phyloP scores from a whole-genome alignment of 164 flowering plant genomes.

The Aristolochia contorta region DNA sequence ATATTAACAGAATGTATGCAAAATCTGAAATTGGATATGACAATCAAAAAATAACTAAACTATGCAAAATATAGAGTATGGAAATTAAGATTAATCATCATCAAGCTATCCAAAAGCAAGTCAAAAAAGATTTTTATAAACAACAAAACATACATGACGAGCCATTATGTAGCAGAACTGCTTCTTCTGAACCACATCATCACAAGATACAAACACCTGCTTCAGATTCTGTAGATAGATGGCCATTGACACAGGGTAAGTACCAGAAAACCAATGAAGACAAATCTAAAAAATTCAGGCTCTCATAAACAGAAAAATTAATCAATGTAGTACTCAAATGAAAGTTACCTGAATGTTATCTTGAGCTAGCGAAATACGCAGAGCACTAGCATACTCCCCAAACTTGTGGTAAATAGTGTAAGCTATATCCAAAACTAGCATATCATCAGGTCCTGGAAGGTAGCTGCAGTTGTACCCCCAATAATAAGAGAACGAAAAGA shows the following conservation, averaged over 20 bases:
- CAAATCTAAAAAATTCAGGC: background rate
- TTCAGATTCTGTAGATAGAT: constrained; percentile 65
- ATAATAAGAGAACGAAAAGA: background rate
- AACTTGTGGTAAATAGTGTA: constrained; percentile 74
- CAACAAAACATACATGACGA: constrained; percentile 66
- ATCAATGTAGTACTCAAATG: background rate
- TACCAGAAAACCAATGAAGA: background rate
- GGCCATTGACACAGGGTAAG: constrained; percentile 10
- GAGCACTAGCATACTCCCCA: constrained; percentile 74
- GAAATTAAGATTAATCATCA: no score
- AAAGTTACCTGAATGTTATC: constrained; percentile 67
- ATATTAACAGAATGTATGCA: background rate
- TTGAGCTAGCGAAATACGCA: constrained; percentile 77
- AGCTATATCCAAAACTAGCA: constrained; percentile 77
- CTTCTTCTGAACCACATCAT: constrained; percentile 51
- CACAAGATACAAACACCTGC: constrained; percentile 60
- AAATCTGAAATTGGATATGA: background rate
- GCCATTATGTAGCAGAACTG: constrained; percentile 90
- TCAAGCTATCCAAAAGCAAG: no score
- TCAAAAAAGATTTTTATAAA: background rate
- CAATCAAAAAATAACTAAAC: background rate
- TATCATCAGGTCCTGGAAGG: constrained; percentile 97
- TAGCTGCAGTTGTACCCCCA: constrained; percentile 46
- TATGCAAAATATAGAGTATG: background rate
- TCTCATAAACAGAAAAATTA: no score